Conservation (phyloP, 2,329 filamentous ascomycete species). For the Penicillium concentricum region DNA sequence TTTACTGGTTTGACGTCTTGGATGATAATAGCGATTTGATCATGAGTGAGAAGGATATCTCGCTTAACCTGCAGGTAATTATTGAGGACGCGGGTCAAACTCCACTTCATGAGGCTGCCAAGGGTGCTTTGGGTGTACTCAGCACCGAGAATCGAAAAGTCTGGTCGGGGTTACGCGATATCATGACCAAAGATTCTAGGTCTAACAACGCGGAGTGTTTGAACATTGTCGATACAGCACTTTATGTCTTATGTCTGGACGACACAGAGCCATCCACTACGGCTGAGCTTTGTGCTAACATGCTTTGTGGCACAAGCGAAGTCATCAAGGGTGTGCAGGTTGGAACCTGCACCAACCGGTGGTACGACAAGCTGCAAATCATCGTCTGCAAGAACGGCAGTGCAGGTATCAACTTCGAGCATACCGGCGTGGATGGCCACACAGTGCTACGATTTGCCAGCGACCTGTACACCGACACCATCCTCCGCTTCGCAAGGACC, state of each 20-base stretch:
- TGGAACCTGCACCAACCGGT: slow-evolving; percentile 94
- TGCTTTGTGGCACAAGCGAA: slow-evolving; percentile 93
- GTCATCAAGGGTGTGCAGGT: slow-evolving; percentile 93
- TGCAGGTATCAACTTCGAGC: slow-evolving; percentile 98
- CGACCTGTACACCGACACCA: slow-evolving; percentile 96
- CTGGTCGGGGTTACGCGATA: slow-evolving; percentile 88
- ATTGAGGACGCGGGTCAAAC: slow-evolving; percentile 86
- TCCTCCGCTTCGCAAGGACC: slow-evolving; percentile 87
- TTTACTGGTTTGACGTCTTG: slow-evolving; percentile 98
- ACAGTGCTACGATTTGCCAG: slow-evolving; percentile 95
- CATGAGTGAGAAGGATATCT: slow-evolving; percentile 93
- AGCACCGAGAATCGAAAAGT: slow-evolving; percentile 96
- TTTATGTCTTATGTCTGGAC: slow-evolving; percentile 90
- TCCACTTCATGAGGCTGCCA: slow-evolving; percentile 92
- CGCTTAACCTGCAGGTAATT: slow-evolving; percentile 87
- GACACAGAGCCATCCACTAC: slow-evolving; percentile 81
- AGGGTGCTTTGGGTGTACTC: slow-evolving; percentile 85
- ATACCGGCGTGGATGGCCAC: slow-evolving; percentile 96
- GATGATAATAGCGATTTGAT: slow-evolving; percentile 93
- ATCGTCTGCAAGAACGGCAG: slow-evolving; percentile 99
- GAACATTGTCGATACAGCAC: slow-evolving; percentile 89
- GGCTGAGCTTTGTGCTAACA: slow-evolving; percentile 90
- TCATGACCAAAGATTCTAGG: slow-evolving; percentile 77
- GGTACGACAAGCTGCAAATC: slow-evolving; percentile 99
- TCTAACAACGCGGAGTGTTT: slow-evolving; percentile 96